Evolutionary conservation across 345 rosid genomes (phyloP).

Genomic region (Arabis alpina): DNA sequence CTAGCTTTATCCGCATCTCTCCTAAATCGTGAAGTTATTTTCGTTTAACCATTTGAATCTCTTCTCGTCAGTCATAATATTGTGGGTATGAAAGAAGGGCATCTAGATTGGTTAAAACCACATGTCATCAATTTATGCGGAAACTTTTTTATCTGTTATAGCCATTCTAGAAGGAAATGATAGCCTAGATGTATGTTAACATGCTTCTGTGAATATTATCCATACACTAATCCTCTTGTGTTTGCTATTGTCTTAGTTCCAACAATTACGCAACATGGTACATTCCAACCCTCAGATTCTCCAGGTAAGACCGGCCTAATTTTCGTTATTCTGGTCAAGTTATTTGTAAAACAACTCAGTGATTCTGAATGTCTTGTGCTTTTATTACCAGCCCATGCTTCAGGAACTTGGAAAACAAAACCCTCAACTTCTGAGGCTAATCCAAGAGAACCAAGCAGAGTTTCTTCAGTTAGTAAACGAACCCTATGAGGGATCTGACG

Average conservation of each 20-base stretch:
- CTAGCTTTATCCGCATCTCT: conserved; percentile 7
- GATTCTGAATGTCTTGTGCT: conserved; percentile 9
- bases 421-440: conserved; percentile 86
- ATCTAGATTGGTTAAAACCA: conserved; percentile 20
- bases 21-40: background rate
- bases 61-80: background rate
- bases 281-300: conserved; percentile 96
- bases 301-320: conserved; percentile 54
- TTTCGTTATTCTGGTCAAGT: background rate
- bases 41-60: background rate
- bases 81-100: background rate
- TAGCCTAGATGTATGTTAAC: background rate
- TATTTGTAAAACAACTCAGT: background rate
- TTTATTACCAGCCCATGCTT: conserved; percentile 86
- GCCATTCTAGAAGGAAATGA: conserved; percentile 1
- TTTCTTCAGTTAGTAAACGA: conserved; percentile 95
- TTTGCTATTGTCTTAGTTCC: conserved; percentile 60
- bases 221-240: conserved; percentile 25
- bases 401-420: conserved; percentile 99
- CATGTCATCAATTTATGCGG: conserved; percentile 1
- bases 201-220: conserved; percentile 3
- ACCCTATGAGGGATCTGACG: conserved; percentile 91
- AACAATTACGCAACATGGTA: conserved; percentile 91
- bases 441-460: conserved; percentile 93
- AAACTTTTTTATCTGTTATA: conserved; percentile 8